These are phyloP conservation scores for Xerocomus minutiporus DNA, from an alignment of 1,284 basidiomycete genomes.

Conservation along the genomic window DNA sequence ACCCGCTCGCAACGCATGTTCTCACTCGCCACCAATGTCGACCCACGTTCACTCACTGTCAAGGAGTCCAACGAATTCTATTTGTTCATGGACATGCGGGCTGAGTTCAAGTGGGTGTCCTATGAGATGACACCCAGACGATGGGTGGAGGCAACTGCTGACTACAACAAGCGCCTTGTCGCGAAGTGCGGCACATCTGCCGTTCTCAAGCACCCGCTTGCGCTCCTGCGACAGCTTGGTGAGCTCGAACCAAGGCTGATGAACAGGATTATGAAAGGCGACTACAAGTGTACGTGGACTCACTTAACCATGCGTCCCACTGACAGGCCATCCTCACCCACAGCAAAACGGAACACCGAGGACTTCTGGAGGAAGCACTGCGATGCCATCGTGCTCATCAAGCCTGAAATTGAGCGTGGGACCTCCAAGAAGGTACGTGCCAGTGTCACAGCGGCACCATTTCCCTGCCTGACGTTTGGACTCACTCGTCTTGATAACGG, in stretches of 20 bases:
- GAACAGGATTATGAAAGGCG: background rate
- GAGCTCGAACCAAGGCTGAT: background rate
- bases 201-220: background rate
- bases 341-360: background rate
- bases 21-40: background rate
- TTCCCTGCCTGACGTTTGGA: too few relatives aligned
- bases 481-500: too few relatives aligned
- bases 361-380: background rate
- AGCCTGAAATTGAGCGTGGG: background rate
- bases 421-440: background rate
- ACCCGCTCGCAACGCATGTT: background rate
- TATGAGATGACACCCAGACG: slow-evolving; percentile 1
- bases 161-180: background rate
- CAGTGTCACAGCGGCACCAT: too few relatives aligned
- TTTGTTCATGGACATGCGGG: background rate
- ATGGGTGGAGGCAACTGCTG: background rate
- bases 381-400: background rate
- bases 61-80: background rate
- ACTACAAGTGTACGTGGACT: background rate
- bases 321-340: background rate
- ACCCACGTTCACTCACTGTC: background rate
- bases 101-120: background rate
- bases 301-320: background rate
- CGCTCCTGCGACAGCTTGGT: background rate
- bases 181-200: background rate